Conservation (phyloP, 345 rosid species). For the Litchi chinensis region DNA sequence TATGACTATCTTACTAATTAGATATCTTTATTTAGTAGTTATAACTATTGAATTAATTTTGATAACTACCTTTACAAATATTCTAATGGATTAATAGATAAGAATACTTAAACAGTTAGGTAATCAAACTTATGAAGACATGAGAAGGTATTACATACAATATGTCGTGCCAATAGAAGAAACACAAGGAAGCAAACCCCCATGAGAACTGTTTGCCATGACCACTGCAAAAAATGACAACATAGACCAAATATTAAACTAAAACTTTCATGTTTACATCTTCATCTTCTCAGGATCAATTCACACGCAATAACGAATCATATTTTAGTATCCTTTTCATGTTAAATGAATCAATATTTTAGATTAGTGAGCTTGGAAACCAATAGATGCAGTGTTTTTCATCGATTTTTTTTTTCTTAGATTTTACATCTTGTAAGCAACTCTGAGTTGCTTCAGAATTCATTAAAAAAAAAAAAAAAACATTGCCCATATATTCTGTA, state of each 20-base stretch:
- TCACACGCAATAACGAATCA: neutral
- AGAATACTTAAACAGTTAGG: too few relatives aligned
- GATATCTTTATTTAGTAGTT: too few relatives aligned
- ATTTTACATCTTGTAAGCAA: too few relatives aligned
- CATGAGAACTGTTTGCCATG: constrained; percentile 95
- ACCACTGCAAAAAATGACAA: constrained; percentile 62
- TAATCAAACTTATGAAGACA: neutral
- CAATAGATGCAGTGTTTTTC: neutral
- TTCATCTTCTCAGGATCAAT: neutral
- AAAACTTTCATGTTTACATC: neutral
- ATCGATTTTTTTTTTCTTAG: too few relatives aligned
- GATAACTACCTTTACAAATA: too few relatives aligned
- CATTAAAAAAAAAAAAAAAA: too few relatives aligned
- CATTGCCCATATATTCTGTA: too few relatives aligned
- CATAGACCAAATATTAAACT: neutral
- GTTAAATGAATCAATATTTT: neutral
- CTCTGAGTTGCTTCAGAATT: too few relatives aligned
- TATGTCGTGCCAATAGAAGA: constrained; percentile 71
- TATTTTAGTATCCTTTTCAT: neutral
- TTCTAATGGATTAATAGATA: too few relatives aligned
- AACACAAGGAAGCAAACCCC: constrained; percentile 76
- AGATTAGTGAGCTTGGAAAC: neutral
- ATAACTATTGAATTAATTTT: too few relatives aligned
- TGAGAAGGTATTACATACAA: constrained; percentile 51
- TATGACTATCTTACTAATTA: too few relatives aligned